Evolutionary conservation across 768 basidiomycete genomes (phyloP).

Genomic region (Boletus subparvulus): DNA sequence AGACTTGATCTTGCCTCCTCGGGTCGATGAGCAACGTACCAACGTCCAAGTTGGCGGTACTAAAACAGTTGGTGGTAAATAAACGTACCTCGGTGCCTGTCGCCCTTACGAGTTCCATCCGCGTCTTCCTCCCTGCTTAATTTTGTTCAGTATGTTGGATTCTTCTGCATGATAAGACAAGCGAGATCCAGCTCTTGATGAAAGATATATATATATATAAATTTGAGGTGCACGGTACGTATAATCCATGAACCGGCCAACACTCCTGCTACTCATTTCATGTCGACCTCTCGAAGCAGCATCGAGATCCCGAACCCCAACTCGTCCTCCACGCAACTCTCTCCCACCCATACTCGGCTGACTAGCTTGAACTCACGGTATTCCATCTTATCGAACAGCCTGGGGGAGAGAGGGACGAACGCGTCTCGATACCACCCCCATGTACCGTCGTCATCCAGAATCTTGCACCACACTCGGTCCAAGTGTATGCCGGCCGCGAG

Average conservation of each 20-base stretch:
- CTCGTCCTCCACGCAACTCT: slow-evolving; percentile 23
- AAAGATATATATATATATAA: neutral
- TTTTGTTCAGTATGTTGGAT: too few relatives aligned
- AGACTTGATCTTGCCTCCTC: neutral
- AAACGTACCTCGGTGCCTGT: too few relatives aligned
- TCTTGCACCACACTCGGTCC: slow-evolving; percentile 20
- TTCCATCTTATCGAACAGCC: slow-evolving; percentile 47
- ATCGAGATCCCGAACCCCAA: slow-evolving; percentile 44
- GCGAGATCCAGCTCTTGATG: neutral
- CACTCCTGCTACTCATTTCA: slow-evolving; percentile 6
- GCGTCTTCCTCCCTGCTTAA: too few relatives aligned
- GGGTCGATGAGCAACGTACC: too few relatives aligned
- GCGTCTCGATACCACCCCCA: slow-evolving; percentile 39
- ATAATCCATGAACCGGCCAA: neutral
- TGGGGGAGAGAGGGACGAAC: slow-evolving; percentile 48
- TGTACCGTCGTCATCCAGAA: slow-evolving; percentile 12
- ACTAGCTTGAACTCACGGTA: slow-evolving; percentile 43
- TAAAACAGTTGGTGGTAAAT: too few relatives aligned
- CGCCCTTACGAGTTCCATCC: too few relatives aligned
- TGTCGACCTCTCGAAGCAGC: slow-evolving; percentile 41
- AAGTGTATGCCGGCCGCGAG: slow-evolving; percentile 22
- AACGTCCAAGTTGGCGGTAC: too few relatives aligned
- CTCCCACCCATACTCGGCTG: slow-evolving; percentile 38
- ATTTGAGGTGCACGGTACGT: too few relatives aligned
- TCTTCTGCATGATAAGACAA: too few relatives aligned